Percentiles rank a stretch among this genome's conserved stretches.
phyloP scores from a whole-genome alignment of 2,329 filamentous ascomycete genomes.

The Tolypocladium ovalisporum region DNA sequence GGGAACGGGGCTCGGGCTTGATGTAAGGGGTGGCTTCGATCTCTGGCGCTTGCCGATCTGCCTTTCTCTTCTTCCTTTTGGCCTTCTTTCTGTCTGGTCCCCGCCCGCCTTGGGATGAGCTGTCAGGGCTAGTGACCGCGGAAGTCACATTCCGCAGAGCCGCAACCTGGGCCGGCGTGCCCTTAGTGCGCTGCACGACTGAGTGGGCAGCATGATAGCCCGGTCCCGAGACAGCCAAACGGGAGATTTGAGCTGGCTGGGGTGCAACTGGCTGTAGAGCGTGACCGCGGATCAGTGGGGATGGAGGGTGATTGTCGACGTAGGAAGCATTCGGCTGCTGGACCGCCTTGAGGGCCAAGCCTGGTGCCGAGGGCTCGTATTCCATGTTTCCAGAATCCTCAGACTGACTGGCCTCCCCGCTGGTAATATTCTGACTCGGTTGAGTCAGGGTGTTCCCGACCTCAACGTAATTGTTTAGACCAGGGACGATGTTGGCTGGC shows the following conservation, averaged over 20 bases:
- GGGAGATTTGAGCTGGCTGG: slow-evolving; percentile 60
- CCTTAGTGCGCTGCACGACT: slow-evolving; percentile 4
- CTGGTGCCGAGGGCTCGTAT: slow-evolving; percentile 6
- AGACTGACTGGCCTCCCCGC: slow-evolving; percentile 29
- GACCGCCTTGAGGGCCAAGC: slow-evolving; percentile 5
- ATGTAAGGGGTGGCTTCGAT: slow-evolving; percentile 41
- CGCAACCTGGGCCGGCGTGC: slow-evolving; percentile 41
- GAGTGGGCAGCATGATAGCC: slow-evolving; percentile 5
- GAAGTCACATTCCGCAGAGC: slow-evolving; percentile 40
- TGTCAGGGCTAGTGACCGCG: slow-evolving; percentile 45
- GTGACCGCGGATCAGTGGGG: slow-evolving; percentile 61
- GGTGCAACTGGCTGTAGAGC: slow-evolving; percentile 65
- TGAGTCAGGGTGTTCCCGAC: slow-evolving; percentile 4
- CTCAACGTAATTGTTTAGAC: slow-evolving; percentile 17
- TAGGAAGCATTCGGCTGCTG: slow-evolving; percentile 12
- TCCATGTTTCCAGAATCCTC: slow-evolving; percentile 26
- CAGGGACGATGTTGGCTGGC: slow-evolving; percentile 15
- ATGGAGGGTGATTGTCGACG: slow-evolving; percentile 27
- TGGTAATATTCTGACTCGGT: slow-evolving; percentile 21
- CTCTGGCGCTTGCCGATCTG: slow-evolving; percentile 36
- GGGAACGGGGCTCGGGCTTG: slow-evolving; percentile 54
- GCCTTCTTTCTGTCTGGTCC: slow-evolving; percentile 36
- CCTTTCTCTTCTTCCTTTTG: slow-evolving; percentile 43
- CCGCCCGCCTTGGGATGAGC: slow-evolving; percentile 43
- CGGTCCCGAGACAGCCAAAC: slow-evolving; percentile 38